Base-by-base conservation (phyloP, 441 rosid species). In the Erodium moschatum region DNA sequence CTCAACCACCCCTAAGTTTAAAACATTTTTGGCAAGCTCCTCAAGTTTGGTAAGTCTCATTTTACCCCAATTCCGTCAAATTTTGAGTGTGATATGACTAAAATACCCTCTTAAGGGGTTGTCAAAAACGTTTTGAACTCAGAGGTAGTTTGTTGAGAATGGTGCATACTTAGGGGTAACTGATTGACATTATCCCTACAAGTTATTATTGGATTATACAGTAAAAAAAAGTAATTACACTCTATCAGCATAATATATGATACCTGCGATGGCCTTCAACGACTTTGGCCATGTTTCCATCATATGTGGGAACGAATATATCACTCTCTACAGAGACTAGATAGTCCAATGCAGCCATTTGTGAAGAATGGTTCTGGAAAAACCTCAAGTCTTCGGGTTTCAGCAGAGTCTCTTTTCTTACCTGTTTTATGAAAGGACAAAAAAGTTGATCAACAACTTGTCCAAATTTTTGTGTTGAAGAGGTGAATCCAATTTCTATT, bases 201-300 rank as follows among this genome's bases (percentile, higher is more conserved):
- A 38, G 44, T 38, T 38, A 6, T 38, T 38, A 38, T 38, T 9
- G 44, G 44, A 40, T 40, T 42, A 6, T 6, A 42, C 12, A 42
- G 48, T 42, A 2, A 9, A 42, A 42, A 42, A 29, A 29, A 29
- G 31, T 29, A 29, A 29, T 29, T 24, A 29, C 31, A 0, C 31
- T 29, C 31, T 29, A 2, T 35, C 40, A 35, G 40, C 6, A 5
- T 35, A 8, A 42, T 42, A 16, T 62, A 13, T 18, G 29, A 58
- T 75, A 88, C 94, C 94, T 86, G 63, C 94, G 84, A 72, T 88
- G 94, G 76, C 94, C 94, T 82, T 86, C 94, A 6, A 88, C 91
- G 5, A 88, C 91, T 78, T 78, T 86, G 6, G 94, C 94, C 94
- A 88, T 86, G 82, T 88, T 88, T 56, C 94, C 94, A 38, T 86